Percentiles rank a stretch among this genome's conserved stretches.
These are phyloP conservation scores for Arthrobotrys entomopaga DNA, from an alignment of 2,329 filamentous ascomycete genomes.

Conservation along the genomic window DNA sequence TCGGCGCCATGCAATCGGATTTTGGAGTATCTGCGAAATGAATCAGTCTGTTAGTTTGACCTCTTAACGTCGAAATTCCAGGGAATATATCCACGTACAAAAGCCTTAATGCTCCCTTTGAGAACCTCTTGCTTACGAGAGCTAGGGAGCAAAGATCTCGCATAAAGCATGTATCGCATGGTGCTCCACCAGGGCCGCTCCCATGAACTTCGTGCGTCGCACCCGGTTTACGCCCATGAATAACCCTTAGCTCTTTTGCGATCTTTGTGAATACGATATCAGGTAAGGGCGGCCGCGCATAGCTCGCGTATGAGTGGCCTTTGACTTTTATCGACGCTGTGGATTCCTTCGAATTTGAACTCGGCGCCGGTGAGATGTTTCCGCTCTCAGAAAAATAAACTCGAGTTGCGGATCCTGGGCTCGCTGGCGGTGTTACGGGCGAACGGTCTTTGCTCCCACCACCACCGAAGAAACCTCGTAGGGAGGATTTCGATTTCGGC, in stretches of 20 bases:
- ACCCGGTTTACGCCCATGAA: slow-evolving; percentile 34
- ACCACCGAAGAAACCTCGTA: slow-evolving; percentile 46
- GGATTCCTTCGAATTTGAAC: slow-evolving; percentile 50
- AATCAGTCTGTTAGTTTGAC: background rate
- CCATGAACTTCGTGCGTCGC: slow-evolving; percentile 21
- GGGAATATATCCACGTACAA: slow-evolving; percentile 30
- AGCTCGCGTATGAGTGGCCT: slow-evolving; percentile 32
- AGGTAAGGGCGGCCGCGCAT: slow-evolving; percentile 36
- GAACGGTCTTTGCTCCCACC: slow-evolving; percentile 27
- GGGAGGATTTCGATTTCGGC: slow-evolving; percentile 45
- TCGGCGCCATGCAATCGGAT: slow-evolving; percentile 49
- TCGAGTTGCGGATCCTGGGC: slow-evolving; percentile 3
- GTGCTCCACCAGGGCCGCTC: slow-evolving; percentile 31
- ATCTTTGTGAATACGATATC: slow-evolving; percentile 38
- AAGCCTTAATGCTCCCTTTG: slow-evolving; percentile 40
- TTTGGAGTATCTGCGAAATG: slow-evolving; percentile 48
- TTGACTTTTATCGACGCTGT: slow-evolving; percentile 26
- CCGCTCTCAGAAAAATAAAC: slow-evolving; percentile 19
- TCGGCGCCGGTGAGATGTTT: slow-evolving; percentile 38
- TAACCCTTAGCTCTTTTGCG: slow-evolving; percentile 42
- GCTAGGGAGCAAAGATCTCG: slow-evolving; percentile 50
- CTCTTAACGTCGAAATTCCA: slow-evolving; percentile 6
- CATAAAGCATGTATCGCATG: slow-evolving; percentile 55
- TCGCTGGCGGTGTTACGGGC: slow-evolving; percentile 44
- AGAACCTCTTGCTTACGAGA: slow-evolving; percentile 45